Percentiles rank a stretch among this genome's conserved stretches.
These are phyloP conservation scores for Candida corydali DNA, from an alignment of 805 yeast genomes.

Conservation along the genomic window DNA sequence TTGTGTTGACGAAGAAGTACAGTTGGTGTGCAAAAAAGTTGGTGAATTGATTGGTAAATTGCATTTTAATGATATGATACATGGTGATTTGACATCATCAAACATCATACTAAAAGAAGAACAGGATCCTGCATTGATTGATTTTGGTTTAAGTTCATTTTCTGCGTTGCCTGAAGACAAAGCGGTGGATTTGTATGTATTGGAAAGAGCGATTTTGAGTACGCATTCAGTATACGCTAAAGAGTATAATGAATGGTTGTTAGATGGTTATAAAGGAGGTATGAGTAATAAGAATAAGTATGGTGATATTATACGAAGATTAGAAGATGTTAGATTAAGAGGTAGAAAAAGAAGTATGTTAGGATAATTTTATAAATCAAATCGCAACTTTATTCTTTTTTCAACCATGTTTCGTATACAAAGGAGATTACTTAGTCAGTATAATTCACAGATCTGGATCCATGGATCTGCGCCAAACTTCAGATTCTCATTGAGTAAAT, in stretches of 20 bases:
- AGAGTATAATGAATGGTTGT: constrained; percentile 61
- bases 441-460: constrained; percentile 18
- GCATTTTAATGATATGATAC: constrained; percentile 76
- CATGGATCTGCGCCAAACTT: constrained; percentile 12
- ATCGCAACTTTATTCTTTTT: constrained; percentile 1
- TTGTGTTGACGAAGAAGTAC: constrained; percentile 33
- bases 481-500: constrained; percentile 17
- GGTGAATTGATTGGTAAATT: constrained; percentile 67
- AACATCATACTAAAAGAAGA: constrained; percentile 55
- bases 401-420: constrained; percentile 4
- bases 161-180: constrained; percentile 81
- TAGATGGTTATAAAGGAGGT: constrained; percentile 59
- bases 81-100: constrained; percentile 93
- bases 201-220: constrained; percentile 86
- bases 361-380: constrained; percentile 40
- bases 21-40: constrained; percentile 45
- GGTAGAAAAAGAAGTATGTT: constrained; percentile 95
- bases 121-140: constrained; percentile 62
- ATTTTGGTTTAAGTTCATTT: constrained; percentile 84
- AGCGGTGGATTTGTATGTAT: constrained; percentile 94
- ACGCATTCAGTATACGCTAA: constrained; percentile 80
- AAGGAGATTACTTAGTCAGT: constrained; percentile 9
- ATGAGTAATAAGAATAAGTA: constrained; percentile 38
- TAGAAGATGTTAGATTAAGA: constrained; percentile 82
- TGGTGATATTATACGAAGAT: constrained; percentile 55